Evolutionary conservation across 139 green algal species (phyloP).

Genomic region (Chlamydomonas sp.): DNA sequence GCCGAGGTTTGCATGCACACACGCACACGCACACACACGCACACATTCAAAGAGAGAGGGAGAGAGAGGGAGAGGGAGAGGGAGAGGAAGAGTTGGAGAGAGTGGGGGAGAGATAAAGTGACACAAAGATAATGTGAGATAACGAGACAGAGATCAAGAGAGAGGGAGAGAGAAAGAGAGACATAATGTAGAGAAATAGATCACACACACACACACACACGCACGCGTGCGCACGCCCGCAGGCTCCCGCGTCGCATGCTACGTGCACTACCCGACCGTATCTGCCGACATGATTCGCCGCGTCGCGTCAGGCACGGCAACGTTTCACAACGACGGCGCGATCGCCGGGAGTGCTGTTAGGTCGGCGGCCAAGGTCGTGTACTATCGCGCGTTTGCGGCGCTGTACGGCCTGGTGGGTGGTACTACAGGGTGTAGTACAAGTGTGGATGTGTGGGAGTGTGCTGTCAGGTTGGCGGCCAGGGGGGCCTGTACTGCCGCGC

Average conservation of each 20-base stretch:
- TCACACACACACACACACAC: neutral
- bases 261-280: constrained; percentile 93
- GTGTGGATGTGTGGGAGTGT: constrained; percentile 7
- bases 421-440: neutral
- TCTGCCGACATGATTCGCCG: constrained; percentile 84
- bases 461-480: constrained; percentile 54
- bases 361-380: constrained; percentile 68
- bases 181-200: too few relatives aligned
- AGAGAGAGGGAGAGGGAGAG: too few relatives aligned
- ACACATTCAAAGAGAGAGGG: neutral
- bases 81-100: too few relatives aligned
- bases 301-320: constrained; percentile 31
- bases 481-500: constrained; percentile 75
- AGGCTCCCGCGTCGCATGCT: constrained; percentile 63
- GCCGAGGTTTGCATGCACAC: too few relatives aligned
- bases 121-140: too few relatives aligned
- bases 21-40: constrained; percentile 83
- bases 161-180: too few relatives aligned
- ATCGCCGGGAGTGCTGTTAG: constrained; percentile 41
- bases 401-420: constrained; percentile 61
- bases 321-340: constrained; percentile 69
- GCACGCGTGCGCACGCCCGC: constrained; percentile 29
- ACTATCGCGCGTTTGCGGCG: constrained; percentile 74
- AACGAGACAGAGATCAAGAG: too few relatives aligned
- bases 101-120: too few relatives aligned